These are phyloP conservation scores for Sarcomyxa edulis DNA, from an alignment of 768 basidiomycete species.

Conservation along the genomic window DNA sequence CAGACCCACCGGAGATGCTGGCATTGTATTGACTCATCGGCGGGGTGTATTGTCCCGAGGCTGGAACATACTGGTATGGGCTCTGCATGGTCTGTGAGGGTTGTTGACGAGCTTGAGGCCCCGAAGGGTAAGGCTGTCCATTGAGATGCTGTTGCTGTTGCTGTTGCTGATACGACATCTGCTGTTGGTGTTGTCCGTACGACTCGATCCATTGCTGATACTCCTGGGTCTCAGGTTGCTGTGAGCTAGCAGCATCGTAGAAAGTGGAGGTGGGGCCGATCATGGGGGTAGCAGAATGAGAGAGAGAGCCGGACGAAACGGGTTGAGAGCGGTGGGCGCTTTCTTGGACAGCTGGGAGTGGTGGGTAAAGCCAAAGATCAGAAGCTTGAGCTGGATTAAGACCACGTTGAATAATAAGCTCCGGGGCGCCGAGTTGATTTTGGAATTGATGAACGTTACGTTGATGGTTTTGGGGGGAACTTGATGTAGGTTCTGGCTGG, in stretches of 20 bases:
- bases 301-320: too few relatives aligned
- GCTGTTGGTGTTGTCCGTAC: slow-evolving; percentile 20
- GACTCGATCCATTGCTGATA: slow-evolving; percentile 39
- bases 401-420: too few relatives aligned
- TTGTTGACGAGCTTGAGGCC: slow-evolving; percentile 11
- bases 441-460: too few relatives aligned
- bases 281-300: slow-evolving; percentile 37
- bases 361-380: too few relatives aligned
- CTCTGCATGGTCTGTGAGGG: slow-evolving; percentile 15
- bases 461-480: too few relatives aligned
- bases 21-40: too few relatives aligned
- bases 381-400: too few relatives aligned
- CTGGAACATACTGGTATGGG: slow-evolving; percentile 21
- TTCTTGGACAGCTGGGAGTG: too few relatives aligned
- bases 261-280: slow-evolving; percentile 50
- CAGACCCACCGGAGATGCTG: too few relatives aligned
- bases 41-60: slow-evolving; percentile 20
- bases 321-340: too few relatives aligned
- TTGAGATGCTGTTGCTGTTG: slow-evolving; percentile 12
- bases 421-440: too few relatives aligned
- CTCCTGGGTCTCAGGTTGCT: slow-evolving; percentile 22
- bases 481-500: too few relatives aligned
- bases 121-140: slow-evolving; percentile 15
- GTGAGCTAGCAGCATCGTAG: slow-evolving; percentile 33
- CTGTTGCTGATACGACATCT: slow-evolving; percentile 14